Conservation (phyloP, 805 yeast genomes). For the Candida awuae region DNA sequence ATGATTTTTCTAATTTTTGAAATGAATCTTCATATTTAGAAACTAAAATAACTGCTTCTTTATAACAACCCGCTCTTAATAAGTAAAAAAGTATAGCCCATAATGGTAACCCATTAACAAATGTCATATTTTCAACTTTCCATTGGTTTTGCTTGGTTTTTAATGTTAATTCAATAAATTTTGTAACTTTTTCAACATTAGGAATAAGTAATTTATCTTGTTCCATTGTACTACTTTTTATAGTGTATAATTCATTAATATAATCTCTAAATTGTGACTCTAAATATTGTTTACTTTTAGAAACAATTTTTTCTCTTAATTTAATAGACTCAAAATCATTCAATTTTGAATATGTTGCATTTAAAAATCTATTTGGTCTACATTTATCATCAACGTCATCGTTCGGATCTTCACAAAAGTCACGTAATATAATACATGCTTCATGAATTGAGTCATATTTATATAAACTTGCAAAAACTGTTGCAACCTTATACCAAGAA, state of each 20-base stretch:
- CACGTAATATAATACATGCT: conserved; percentile 59
- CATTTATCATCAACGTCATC: conserved; percentile 29
- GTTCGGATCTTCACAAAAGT: conserved; percentile 33
- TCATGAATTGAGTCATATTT: conserved; percentile 67
- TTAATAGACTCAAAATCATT: conserved; percentile 27
- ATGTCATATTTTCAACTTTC: conserved; percentile 46
- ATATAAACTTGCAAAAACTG: conserved; percentile 53
- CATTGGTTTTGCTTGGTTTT: conserved; percentile 35
- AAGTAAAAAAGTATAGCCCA: conserved; percentile 89
- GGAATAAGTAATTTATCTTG: conserved; percentile 28
- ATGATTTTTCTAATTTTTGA: conserved; percentile 77
- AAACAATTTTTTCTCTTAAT: conserved; percentile 39
- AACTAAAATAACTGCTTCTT: conserved; percentile 71
- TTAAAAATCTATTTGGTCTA: conserved; percentile 28
- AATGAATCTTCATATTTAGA: conserved; percentile 59
- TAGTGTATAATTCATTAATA: conserved; percentile 56
- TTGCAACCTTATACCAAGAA: conserved; percentile 47
- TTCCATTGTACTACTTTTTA: conserved; percentile 20
- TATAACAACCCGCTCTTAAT: conserved; percentile 71
- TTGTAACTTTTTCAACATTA: conserved; percentile 60
- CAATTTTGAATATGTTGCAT: conserved; percentile 23
- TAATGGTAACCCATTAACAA: conserved; percentile 80
- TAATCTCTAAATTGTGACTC: conserved; percentile 73
- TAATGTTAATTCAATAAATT: conserved; percentile 44
- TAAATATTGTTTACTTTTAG: conserved; percentile 50